Evolutionary conservation across 23 red algal species (phyloP).

Genomic region (Gracilariopsis chorda): DNA sequence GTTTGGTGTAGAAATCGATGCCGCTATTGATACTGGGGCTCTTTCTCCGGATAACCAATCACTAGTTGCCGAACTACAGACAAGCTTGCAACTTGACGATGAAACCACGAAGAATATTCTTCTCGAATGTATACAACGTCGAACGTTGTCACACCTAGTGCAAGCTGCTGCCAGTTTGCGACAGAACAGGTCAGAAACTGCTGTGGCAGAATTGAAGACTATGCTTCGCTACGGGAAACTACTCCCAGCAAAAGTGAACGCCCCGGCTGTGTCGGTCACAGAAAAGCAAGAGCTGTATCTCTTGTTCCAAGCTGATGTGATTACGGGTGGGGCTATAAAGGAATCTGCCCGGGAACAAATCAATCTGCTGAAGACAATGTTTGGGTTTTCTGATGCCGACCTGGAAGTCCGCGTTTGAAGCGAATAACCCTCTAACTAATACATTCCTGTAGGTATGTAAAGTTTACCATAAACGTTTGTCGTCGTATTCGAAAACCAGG

Average conservation of each 20-base stretch:
- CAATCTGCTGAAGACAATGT: slow-evolving; percentile 81
- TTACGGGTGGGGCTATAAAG: slow-evolving; percentile 59
- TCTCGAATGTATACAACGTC: slow-evolving; percentile 84
- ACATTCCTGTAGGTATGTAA: no score
- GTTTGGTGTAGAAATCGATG: slow-evolving; percentile 91
- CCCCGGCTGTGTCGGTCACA: slow-evolving; percentile 54
- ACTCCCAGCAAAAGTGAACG: slow-evolving; percentile 79
- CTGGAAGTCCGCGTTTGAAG: slow-evolving; percentile 40
- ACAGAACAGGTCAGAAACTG: slow-evolving; percentile 56
- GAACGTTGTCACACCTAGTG: slow-evolving; percentile 76
- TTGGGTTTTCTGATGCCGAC: slow-evolving; percentile 79
- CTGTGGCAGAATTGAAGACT: slow-evolving; percentile 78
- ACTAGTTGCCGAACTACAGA: slow-evolving; percentile 67
- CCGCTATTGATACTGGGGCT: slow-evolving; percentile 91
- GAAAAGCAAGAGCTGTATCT: slow-evolving; percentile 93
- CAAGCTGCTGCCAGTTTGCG: slow-evolving; percentile 89
- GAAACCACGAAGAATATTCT: slow-evolving; percentile 72
- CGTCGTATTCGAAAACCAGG: no score
- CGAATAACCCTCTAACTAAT: no score
- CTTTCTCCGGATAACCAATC: slow-evolving; percentile 79
- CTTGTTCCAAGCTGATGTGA: slow-evolving; percentile 88
- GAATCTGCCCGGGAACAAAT: slow-evolving; percentile 48
- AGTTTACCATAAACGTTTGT: no score
- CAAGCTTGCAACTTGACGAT: slow-evolving; percentile 60
- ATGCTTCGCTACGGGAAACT: slow-evolving; percentile 92